Evolutionary conservation across 345 rosid genomes (phyloP), one percentile per base, ranked within the genome.

Genomic region (Eucalyptus cloeziana): DNA sequence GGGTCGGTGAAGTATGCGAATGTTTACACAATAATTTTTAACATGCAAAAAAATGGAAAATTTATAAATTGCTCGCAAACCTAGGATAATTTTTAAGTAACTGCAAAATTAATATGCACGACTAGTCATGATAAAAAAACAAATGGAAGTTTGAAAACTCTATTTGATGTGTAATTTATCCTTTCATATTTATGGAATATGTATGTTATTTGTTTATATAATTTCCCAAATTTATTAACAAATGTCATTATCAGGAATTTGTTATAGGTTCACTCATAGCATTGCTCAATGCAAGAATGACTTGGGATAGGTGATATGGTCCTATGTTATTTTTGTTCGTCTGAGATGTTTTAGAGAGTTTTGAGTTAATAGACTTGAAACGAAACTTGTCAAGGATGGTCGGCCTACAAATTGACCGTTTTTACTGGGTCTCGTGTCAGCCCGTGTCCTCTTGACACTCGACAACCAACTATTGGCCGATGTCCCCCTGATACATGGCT

Each of bases 51-150:
- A 33, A 4, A 17, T 31, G 80, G 2, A 33, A 69, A 69, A 16
- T 17, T 69, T 8, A 33, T 71, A 37, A 33, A 71, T 37, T 71
- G 81, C 13, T 37, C 0, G 7, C 44, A 71, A 71, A 33, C 13
- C 44, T 17, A 69, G 0, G 2, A 31, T 69, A 69, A 17, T 3
- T 69, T 69, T 33, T 17, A 69, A 69, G 21, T 67, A 31, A 31
- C 11, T 3, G 8, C 25, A 17, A 69, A 69, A 33, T 19, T 33
- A 33, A 11, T 33, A 16, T 33, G 7, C 25, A 0, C 0, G 0
- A 9, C 44, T 33, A 5, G 3, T 9, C 24, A 19, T 17, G 44
- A 17, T 33, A 9, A 33, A 33, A 69, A 1, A 69, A 69, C 6
- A 33, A 33, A 33, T 0, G 6, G 44, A 69, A 5, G 40, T 69